Conservation (phyloP, 169 alveolate species). For the Cyclospora cayetanensis region DNA sequence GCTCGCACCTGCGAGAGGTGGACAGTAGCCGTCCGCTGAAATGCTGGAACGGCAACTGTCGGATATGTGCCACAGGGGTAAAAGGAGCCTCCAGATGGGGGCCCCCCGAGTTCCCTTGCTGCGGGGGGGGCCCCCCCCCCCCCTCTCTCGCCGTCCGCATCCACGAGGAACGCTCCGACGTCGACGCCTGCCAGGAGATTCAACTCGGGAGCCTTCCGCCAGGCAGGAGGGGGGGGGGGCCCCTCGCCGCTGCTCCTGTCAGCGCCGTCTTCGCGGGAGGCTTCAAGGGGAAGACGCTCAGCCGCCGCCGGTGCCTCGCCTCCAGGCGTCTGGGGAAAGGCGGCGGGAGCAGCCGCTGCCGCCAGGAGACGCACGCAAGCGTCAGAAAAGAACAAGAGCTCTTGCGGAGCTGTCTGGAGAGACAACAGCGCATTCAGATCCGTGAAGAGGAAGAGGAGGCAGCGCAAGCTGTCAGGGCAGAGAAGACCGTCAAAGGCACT, state of each 20-base stretch:
- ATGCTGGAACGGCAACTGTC: slow-evolving; percentile 26
- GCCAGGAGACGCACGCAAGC: not conserved
- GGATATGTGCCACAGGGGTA: not conserved
- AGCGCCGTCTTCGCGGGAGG: not conserved
- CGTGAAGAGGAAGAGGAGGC: not conserved
- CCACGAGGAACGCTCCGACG: not conserved
- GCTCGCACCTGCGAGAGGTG: not conserved
- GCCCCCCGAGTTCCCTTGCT: not conserved
- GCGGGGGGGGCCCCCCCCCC: not conserved
- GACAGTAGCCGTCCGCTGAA: not conserved
- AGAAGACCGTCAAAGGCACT: not conserved
- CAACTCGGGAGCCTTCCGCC: not conserved
- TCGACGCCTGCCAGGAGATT: slow-evolving; percentile 8
- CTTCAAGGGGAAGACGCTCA: not conserved
- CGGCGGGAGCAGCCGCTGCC: slow-evolving; percentile 13
- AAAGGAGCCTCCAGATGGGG: not conserved
- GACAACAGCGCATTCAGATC: not conserved
- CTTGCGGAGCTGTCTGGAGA: not conserved
- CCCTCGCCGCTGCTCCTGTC: not conserved
- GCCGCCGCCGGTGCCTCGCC: not conserved
- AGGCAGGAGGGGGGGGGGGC: too few species aligned
- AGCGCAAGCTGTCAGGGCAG: slow-evolving; percentile 45
- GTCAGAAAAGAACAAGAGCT: not conserved
- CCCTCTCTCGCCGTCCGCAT: not conserved
- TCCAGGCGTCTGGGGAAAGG: not conserved